Evolutionary conservation across 768 basidiomycete species (phyloP), one percentile per base, ranked within the genome.

Genomic region (Amanita inopinata): DNA sequence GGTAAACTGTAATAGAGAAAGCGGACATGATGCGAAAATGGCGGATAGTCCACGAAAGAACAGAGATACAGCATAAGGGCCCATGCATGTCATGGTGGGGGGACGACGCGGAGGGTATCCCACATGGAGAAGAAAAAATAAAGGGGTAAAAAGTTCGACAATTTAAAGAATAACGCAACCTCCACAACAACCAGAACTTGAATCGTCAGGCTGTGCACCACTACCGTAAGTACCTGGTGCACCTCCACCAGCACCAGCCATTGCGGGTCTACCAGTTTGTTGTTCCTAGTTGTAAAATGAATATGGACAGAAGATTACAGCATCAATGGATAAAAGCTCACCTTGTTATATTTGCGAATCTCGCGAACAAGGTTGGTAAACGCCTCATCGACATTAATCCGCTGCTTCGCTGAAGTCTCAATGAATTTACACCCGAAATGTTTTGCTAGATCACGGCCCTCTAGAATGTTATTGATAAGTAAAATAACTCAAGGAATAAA

Each of bases 381-480:
- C 9, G 90, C 89, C 65, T 96, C 89, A 52, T 97, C 93, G 43
- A 98, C 92, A 53, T 96, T 96, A 66, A 93, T 90, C 40, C 93
- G 77, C 55, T 92, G 85, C 64, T 96, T 96, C 33, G 92, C 93
- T 3, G 93, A 97, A 1, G 91, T 94, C 61, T 97, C 93, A 45
- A 93, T 86, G 62, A 92, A 96, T 55, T 84, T 88, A 67, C 90
- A 92, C 33, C 83, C 83, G 57, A 92, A 90, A 60, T 89, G 86
- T 61, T 90, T 90, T 0, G 96, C 96, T 38, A 98, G 80, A 53
- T 96, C 91, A 40, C 89, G 87, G 4, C 96, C 96, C 91, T 98
- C 94, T 96, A 15, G 8, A 3, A 45, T 37, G 24, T 42, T 18
- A 40, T 36, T 7, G 22, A 30, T 33, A 20, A 23, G 35, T 15